phyloP scores from a whole-genome alignment of 257 asterid genomes.

The Jasminum sambac region DNA sequence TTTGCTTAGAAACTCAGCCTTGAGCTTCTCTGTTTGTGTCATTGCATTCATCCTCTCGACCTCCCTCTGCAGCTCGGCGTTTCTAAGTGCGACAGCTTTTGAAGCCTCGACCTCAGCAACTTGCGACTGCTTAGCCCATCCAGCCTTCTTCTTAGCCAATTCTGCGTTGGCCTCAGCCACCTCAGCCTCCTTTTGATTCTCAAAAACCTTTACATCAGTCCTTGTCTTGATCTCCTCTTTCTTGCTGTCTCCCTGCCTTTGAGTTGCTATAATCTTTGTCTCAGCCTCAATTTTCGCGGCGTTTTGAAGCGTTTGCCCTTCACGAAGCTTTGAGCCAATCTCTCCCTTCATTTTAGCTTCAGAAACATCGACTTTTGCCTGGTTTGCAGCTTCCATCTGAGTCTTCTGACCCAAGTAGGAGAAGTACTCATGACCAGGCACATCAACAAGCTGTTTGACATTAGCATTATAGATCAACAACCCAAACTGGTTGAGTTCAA shows the following conservation, averaged over 20 bases:
- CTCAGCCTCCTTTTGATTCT: slow-evolving; percentile 61
- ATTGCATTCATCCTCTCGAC: slow-evolving; percentile 64
- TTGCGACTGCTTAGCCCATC: slow-evolving; percentile 61
- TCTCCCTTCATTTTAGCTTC: slow-evolving; percentile 78
- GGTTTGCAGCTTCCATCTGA: slow-evolving; percentile 72
- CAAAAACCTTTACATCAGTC: slow-evolving; percentile 53
- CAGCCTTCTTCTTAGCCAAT: slow-evolving; percentile 63
- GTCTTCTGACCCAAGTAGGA: slow-evolving; percentile 67
- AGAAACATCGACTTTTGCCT: slow-evolving; percentile 55
- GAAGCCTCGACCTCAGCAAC: slow-evolving; percentile 64
- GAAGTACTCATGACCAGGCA: slow-evolving; percentile 67
- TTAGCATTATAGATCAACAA: slow-evolving; percentile 64
- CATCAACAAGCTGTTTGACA: slow-evolving; percentile 71
- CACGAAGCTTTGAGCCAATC: slow-evolving; percentile 49
- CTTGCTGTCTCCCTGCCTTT: slow-evolving; percentile 57
- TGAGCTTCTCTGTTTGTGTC: slow-evolving; percentile 56
- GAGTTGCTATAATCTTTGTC: slow-evolving; percentile 54
- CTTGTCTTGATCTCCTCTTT: slow-evolving; percentile 53
- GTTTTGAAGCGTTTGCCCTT: slow-evolving; percentile 55
- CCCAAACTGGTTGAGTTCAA: slow-evolving; percentile 64
- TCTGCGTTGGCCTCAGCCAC: slow-evolving; percentile 65
- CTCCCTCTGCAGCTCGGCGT: slow-evolving; percentile 60
- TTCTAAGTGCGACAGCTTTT: slow-evolving; percentile 63
- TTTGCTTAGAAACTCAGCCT: slow-evolving; percentile 57
- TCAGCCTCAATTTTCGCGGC: slow-evolving; percentile 67